Conservation (phyloP, 2,329 filamentous ascomycete species). For the Nakataea oryzae region DNA sequence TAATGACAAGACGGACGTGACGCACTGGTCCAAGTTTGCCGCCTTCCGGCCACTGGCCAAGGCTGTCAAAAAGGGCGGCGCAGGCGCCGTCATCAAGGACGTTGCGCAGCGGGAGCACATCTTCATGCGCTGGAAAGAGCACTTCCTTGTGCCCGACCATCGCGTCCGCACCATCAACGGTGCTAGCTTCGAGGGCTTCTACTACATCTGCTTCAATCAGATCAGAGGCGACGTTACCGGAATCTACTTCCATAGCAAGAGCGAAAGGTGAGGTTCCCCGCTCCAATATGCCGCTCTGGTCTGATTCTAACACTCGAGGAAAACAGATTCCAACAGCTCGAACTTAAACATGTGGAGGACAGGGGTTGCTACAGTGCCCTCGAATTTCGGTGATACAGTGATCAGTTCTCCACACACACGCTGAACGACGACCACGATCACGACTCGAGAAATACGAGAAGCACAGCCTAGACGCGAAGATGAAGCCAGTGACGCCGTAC, state of each 20-base stretch:
- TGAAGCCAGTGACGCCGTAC: not conserved
- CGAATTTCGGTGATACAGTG: conserved; percentile 64
- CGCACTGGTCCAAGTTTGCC: conserved; percentile 85
- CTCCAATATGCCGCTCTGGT: not conserved
- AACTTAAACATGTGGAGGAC: conserved; percentile 80
- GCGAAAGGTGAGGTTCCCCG: conserved; percentile 67
- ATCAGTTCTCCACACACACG: not conserved
- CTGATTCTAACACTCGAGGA: not conserved
- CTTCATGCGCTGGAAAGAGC: conserved; percentile 99
- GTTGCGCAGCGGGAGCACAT: conserved; percentile 75
- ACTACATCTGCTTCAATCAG: conserved; percentile 99
- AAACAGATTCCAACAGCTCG: conserved; percentile 77
- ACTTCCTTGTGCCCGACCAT: conserved; percentile 93
- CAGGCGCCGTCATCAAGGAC: conserved; percentile 52
- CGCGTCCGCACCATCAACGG: conserved; percentile 82
- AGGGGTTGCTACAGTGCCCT: conserved; percentile 73
- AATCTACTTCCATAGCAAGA: conserved; percentile 97
- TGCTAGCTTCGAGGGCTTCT: conserved; percentile 96
- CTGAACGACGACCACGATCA: not conserved
- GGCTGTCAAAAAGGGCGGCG: conserved; percentile 45
- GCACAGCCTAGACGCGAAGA: not conserved
- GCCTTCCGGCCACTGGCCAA: conserved; percentile 70
- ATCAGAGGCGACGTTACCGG: conserved; percentile 75
- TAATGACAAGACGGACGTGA: conserved; percentile 80
- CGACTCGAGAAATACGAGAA: not conserved